Evolutionary conservation across 2,329 filamentous ascomycete genomes (phyloP).

Genomic region (Scedosporium boydii): DNA sequence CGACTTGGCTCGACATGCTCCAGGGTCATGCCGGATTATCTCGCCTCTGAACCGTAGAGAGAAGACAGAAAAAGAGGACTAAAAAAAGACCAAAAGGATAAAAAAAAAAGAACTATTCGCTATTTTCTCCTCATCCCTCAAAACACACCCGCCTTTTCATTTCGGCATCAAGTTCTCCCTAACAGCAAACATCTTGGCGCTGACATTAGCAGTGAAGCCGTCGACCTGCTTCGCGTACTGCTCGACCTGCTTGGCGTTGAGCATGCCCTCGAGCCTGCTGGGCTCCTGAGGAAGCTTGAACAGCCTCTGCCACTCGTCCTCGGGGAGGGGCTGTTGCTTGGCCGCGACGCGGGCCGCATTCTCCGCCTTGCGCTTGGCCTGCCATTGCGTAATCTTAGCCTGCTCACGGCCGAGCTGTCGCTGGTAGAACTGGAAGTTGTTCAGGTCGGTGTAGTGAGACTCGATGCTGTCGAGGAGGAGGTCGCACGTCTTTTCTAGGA

Average conservation of each 20-base stretch:
- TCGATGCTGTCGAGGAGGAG: constrained; percentile 94
- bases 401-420: constrained; percentile 89
- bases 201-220: constrained; percentile 85
- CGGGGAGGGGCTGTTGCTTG: constrained; percentile 81
- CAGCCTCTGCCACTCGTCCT: constrained; percentile 96
- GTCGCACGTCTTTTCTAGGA: constrained; percentile 97
- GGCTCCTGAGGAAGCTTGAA: constrained; percentile 98
- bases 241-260: constrained; percentile 93
- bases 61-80: background rate
- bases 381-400: constrained; percentile 93
- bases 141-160: constrained; percentile 18
- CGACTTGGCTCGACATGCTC: background rate
- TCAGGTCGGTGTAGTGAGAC: constrained; percentile 94
- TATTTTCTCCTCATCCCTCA: background rate
- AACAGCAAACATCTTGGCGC: constrained; percentile 96
- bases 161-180: constrained; percentile 59
- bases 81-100: background rate
- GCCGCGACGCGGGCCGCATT: constrained; percentile 75
- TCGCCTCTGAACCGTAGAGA: background rate
- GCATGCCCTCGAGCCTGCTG: constrained; percentile 82
- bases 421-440: constrained; percentile 98
- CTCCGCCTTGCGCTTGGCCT: constrained; percentile 92
- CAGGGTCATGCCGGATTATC: background rate
- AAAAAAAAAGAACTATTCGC: background rate
- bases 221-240: constrained; percentile 97